phyloP scores from a whole-genome alignment of 495 filamentous ascomycete species.

The Hypoxylon fragiforme region DNA sequence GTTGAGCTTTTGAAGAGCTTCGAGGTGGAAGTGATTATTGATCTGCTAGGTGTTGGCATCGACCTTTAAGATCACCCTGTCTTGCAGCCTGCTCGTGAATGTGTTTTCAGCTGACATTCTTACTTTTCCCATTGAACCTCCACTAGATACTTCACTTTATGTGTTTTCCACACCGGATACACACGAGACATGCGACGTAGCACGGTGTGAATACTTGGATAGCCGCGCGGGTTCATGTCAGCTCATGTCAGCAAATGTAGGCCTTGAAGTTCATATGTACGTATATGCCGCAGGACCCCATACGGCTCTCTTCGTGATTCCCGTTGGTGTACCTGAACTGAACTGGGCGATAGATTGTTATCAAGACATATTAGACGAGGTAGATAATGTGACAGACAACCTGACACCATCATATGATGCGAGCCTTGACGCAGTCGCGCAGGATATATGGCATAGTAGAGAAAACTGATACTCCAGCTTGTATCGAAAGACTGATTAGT shows the following conservation, averaged over 20 bases:
- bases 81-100: slow-evolving; percentile 41
- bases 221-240: slow-evolving; percentile 39
- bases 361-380: slow-evolving; percentile 19
- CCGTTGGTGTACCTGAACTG: slow-evolving; percentile 47
- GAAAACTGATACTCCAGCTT: slow-evolving; percentile 38
- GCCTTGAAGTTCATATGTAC: not conserved
- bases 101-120: slow-evolving; percentile 10
- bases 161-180: slow-evolving; percentile 42
- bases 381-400: slow-evolving; percentile 30
- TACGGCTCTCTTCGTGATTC: slow-evolving; percentile 45
- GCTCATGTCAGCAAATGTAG: not conserved
- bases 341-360: slow-evolving; percentile 21
- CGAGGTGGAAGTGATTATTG: slow-evolving; percentile 35
- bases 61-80: slow-evolving; percentile 47
- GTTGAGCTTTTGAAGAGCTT: slow-evolving; percentile 31
- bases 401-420: slow-evolving; percentile 41
- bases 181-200: slow-evolving; percentile 30
- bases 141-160: slow-evolving; percentile 38
- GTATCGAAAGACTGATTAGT: slow-evolving; percentile 40
- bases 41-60: slow-evolving; percentile 47
- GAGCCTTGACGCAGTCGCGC: slow-evolving; percentile 40
- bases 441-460: slow-evolving; percentile 46
- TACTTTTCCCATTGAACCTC: slow-evolving; percentile 6
- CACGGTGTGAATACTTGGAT: slow-evolving; percentile 37
- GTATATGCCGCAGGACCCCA: slow-evolving; percentile 41